Evolutionary conservation across 2,329 filamentous ascomycete genomes (phyloP).

Genomic region (Apiospora arundinis): DNA sequence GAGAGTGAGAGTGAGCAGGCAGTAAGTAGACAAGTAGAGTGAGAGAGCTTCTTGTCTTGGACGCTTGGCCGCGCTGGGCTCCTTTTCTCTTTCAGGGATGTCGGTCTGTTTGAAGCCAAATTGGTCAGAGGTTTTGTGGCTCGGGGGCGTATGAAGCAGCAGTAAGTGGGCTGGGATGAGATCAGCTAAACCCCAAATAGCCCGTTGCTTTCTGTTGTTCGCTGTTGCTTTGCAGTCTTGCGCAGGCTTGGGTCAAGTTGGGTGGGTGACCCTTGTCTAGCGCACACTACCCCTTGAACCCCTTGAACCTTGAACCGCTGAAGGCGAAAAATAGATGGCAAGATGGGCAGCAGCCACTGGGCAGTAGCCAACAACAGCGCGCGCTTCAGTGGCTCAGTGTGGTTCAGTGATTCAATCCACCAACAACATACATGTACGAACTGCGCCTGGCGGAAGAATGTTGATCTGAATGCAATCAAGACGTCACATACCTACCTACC

Average conservation of each 20-base stretch:
- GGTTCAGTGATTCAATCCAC: too few relatives aligned
- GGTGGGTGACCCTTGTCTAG: neutral
- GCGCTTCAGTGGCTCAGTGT: neutral
- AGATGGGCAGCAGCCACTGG: too few relatives aligned
- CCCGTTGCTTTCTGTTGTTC: neutral
- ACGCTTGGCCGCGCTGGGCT: neutral
- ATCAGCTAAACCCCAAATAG: constrained; percentile 9
- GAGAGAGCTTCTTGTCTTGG: too few relatives aligned
- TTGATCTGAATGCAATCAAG: neutral
- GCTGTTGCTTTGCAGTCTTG: neutral
- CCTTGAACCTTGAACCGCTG: constrained; percentile 10
- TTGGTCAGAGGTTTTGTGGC: constrained; percentile 21
- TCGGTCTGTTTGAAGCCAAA: constrained; percentile 20
- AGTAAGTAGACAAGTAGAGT: too few relatives aligned
- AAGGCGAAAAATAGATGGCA: neutral
- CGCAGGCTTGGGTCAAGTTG: neutral
- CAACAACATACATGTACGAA: too few relatives aligned
- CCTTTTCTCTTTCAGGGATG: constrained; percentile 17
- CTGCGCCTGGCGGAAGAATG: neutral
- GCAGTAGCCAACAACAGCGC: too few relatives aligned
- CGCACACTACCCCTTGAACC: constrained; percentile 1
- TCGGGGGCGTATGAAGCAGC: constrained; percentile 16
- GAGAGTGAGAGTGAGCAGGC: too few relatives aligned
- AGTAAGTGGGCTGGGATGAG: neutral
- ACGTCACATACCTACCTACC: neutral